Base-by-base conservation (phyloP, 2,329 filamentous ascomycete genomes). In the Plectosphaerella cucumerina region DNA sequence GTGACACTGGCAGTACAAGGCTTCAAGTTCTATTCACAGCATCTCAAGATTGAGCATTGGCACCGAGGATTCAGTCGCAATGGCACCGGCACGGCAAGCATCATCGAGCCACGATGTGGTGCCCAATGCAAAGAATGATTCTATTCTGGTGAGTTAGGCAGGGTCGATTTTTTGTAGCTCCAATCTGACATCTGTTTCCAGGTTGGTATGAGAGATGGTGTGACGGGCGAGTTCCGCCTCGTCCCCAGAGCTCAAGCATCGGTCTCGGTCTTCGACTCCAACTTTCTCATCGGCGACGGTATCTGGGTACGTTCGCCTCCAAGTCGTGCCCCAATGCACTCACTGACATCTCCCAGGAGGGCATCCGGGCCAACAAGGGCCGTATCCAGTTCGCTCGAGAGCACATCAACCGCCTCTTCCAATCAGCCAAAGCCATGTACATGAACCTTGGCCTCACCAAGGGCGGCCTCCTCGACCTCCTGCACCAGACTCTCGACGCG, bases 201-300 rank as follows among this genome's bases (percentile, higher is more conserved):
- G 58, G 56, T 63, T 46, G 60, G 60, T 14, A 60, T 63, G 50
- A 58, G 60, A 14, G 56, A 63, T 53, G 60, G 60, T 8, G 57
- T 63, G 6, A 59, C 55, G 3, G 55, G 56, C 3, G 44, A 57
- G 15, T 63, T 63, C 47, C 50, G 50, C 11, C 52, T 62, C 6
- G 53, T 59, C 10, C 58, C 59, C 4, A 51, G 60, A 43, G 52
- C 53, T 12, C 49, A 62, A 17, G 61, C 59, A 5, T 49, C 53
- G 10, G 57, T 62, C 1, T 63, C 61, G 2, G 61, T 63, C 3
- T 63, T 63, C 50, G 61, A 63, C 56, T 62, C 60, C 4, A 62
- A 58, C 45, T 63, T 63, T 10, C 56, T 63, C 1, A 51, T 63
- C 15, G 61, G 61, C 5, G 61, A 63, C 48, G 61, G 61, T 3